Conservation (phyloP, 2,329 filamentous ascomycete species). For the Ploettnerulaceae sp. region DNA sequence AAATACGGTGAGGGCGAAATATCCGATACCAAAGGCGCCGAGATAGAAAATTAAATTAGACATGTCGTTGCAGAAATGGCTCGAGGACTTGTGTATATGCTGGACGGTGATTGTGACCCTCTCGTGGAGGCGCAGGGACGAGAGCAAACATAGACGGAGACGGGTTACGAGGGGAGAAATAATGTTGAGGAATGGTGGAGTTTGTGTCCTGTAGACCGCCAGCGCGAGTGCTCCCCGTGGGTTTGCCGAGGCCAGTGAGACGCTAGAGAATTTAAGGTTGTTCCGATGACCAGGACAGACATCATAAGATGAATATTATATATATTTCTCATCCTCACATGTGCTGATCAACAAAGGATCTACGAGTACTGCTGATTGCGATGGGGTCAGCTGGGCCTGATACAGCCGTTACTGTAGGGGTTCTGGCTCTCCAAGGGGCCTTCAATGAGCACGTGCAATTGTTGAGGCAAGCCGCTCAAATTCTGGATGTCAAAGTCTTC, state of each 20-base stretch:
- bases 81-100: neutral
- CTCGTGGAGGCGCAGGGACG: conserved; percentile 30
- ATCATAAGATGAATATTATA: conserved; percentile 16
- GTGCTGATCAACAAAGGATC: conserved; percentile 3
- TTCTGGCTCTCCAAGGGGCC: conserved; percentile 80
- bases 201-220: conserved; percentile 6
- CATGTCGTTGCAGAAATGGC: conserved; percentile 21
- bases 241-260: neutral
- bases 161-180: conserved; percentile 7
- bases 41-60: conserved; percentile 33
- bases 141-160: conserved; percentile 23
- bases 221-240: too few relatives aligned
- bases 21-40: conserved; percentile 46
- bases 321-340: conserved; percentile 9
- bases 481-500: conserved; percentile 35
- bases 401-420: conserved; percentile 49
- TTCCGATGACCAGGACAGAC: conserved; percentile 9
- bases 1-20: conserved; percentile 45
- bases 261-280: conserved; percentile 17
- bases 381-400: conserved; percentile 20
- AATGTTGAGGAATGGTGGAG: conserved; percentile 9
- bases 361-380: neutral
- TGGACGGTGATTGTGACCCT: conserved; percentile 22
- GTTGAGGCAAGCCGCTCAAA: conserved; percentile 61
- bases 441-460: conserved; percentile 84